These are phyloP conservation scores for Microthyrium microscopicum DNA, from an alignment of 2,329 filamentous ascomycete species.

Conservation along the genomic window DNA sequence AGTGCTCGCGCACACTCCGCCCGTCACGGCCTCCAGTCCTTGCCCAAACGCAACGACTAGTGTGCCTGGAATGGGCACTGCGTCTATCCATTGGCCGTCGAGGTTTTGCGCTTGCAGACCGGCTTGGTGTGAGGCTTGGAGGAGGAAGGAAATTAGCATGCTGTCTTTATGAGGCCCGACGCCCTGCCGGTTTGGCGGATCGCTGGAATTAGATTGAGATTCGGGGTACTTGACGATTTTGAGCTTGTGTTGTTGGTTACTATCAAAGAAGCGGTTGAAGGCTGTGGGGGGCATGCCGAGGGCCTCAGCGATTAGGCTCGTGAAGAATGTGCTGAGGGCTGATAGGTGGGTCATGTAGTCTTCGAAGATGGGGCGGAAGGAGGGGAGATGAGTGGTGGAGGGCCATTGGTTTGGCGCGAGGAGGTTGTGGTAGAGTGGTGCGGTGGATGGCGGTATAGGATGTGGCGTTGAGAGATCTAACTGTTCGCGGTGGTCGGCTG, in stretches of 20 bases:
- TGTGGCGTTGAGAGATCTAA: slow-evolving; percentile 75
- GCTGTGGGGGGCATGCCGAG: slow-evolving; percentile 52
- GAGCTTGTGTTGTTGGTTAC: slow-evolving; percentile 60
- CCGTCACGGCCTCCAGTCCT: slow-evolving; percentile 70
- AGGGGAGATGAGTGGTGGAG: slow-evolving; percentile 40
- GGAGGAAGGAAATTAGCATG: slow-evolving; percentile 66
- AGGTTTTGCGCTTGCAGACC: slow-evolving; percentile 76
- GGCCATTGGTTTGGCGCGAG: slow-evolving; percentile 72
- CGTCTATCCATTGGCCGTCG: slow-evolving; percentile 65
- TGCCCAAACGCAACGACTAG: slow-evolving; percentile 80
- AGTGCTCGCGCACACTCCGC: slow-evolving; percentile 64
- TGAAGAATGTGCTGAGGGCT: slow-evolving; percentile 55
- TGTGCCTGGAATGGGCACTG: slow-evolving; percentile 56
- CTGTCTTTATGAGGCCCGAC: slow-evolving; percentile 72
- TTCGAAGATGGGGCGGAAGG: slow-evolving; percentile 51
- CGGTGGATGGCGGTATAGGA: slow-evolving; percentile 40
- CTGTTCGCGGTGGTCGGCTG: slow-evolving; percentile 68
- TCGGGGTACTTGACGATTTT: slow-evolving; percentile 85
- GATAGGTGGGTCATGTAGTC: slow-evolving; percentile 68
- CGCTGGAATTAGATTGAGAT: slow-evolving; percentile 18
- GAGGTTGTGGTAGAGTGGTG: slow-evolving; percentile 59
- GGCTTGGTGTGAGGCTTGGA: slow-evolving; percentile 60
- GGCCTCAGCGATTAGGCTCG: slow-evolving; percentile 68
- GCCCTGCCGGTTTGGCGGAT: slow-evolving; percentile 32
- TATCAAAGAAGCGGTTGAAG: slow-evolving; percentile 65